A percentile compares a stretch with the other conserved stretches of the same genome.
Conservation (phyloP, 208 protist genomes). For the Balamuthia mandrillaris region DNA sequence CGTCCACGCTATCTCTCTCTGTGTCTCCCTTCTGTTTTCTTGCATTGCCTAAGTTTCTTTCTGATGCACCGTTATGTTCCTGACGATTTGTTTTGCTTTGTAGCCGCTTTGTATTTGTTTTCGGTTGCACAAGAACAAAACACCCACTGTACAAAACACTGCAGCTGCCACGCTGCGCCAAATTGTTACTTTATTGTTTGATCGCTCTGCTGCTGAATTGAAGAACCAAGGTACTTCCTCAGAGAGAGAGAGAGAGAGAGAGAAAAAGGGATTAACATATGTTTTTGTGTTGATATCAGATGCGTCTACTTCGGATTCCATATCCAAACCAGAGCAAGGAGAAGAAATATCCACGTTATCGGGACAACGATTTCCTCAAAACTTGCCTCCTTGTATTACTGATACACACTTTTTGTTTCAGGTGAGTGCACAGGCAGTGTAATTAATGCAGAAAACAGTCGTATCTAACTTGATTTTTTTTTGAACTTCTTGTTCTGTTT, state of each 20-base stretch:
- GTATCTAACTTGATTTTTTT: not conserved
- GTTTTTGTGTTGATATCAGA: no score
- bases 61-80: no score
- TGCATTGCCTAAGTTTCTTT: not conserved
- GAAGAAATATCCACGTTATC: slow-evolving; percentile 15
- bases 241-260: no score
- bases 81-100: not conserved
- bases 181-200: slow-evolving; percentile 41
- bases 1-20: not conserved
- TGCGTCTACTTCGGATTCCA: not conserved
- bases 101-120: slow-evolving; percentile 41
- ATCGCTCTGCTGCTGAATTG: slow-evolving; percentile 29
- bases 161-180: slow-evolving; percentile 36
- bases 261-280: no score
- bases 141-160: slow-evolving; percentile 34
- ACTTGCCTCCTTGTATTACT: slow-evolving; percentile 28
- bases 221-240: not conserved
- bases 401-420: slow-evolving; percentile 42
- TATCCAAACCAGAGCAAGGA: not conserved
- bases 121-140: slow-evolving; percentile 40
- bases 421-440: not conserved
- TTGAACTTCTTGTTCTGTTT: not conserved
- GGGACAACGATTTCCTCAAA: slow-evolving; percentile 6
- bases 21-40: not conserved
- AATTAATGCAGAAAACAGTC: not conserved